Percentiles rank a stretch among this genome's conserved stretches.
These are phyloP conservation scores for Aphanomyces stellatus DNA, from an alignment of 352 stramenopile species.

Conservation along the genomic window DNA sequence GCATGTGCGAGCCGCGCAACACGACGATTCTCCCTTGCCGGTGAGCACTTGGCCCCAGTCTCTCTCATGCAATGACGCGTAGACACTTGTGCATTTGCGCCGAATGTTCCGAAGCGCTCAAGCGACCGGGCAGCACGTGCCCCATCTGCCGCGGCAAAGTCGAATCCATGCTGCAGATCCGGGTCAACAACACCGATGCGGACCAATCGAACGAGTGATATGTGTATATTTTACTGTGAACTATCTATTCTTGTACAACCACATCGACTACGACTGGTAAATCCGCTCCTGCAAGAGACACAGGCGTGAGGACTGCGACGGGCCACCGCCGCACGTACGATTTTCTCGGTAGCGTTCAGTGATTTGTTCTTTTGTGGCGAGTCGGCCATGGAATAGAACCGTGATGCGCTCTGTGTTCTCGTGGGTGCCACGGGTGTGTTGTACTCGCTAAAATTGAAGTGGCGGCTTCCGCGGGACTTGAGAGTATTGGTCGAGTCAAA, in stretches of 20 bases:
- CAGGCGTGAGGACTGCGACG: too few species aligned
- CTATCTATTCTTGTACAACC: neutral
- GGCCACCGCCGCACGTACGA: neutral
- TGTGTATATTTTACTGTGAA: neutral
- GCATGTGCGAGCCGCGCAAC: constrained; percentile 67
- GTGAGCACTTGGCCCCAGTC: neutral
- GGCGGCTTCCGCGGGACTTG: neutral
- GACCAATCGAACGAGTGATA: neutral
- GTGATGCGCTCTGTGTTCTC: too few species aligned
- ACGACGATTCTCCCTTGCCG: constrained; percentile 75
- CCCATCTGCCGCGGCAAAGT: constrained; percentile 73
- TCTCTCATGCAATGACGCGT: neutral
- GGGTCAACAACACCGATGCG: constrained; percentile 28
- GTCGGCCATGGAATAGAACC: too few species aligned
- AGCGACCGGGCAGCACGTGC: constrained; percentile 61
- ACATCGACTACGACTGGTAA: neutral
- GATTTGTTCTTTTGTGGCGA: too few species aligned
- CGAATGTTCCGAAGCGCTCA: constrained; percentile 67
- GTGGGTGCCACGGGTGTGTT: too few species aligned
- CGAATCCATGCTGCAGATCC: constrained; percentile 72
- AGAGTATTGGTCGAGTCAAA: neutral
- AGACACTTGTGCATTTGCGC: constrained; percentile 81
- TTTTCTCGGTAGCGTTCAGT: neutral
- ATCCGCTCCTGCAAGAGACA: neutral
- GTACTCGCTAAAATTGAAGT: constrained; percentile 16